phyloP scores from a whole-genome alignment of 352 stramenopile species.

The Pythium insidiosum region DNA sequence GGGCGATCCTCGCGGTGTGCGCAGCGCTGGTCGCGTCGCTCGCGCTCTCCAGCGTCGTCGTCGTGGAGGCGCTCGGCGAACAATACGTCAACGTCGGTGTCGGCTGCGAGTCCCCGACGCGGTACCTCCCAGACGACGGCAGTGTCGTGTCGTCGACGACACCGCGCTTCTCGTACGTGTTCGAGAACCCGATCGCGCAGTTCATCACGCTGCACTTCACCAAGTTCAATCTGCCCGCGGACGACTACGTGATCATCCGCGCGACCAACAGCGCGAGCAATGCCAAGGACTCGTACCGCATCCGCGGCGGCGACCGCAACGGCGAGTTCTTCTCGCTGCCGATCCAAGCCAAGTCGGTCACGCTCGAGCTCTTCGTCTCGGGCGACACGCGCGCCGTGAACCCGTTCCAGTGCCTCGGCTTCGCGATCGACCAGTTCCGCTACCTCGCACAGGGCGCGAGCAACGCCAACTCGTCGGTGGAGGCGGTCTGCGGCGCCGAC shows the following conservation, averaged over 20 bases:
- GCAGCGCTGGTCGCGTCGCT: too few species aligned
- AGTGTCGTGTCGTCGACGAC: constrained; percentile 13
- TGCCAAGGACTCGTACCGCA: constrained; percentile 25
- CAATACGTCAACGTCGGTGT: constrained; percentile 3
- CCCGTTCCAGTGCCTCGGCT: constrained; percentile 27
- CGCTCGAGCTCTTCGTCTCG: constrained; percentile 42
- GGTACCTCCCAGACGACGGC: neutral
- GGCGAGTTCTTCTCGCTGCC: constrained; percentile 28
- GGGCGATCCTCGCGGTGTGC: too few species aligned
- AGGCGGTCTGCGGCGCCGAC: constrained; percentile 54
- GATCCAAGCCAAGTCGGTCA: constrained; percentile 28
- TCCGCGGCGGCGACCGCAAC: constrained; percentile 18
- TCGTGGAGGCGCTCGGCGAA: neutral
- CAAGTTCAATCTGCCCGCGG: constrained; percentile 45
- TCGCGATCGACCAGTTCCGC: constrained; percentile 41
- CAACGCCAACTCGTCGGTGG: constrained; percentile 2
- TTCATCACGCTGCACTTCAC: constrained; percentile 64
- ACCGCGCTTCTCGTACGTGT: constrained; percentile 25
- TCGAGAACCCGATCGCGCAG: constrained; percentile 32
- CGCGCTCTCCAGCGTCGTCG: neutral
- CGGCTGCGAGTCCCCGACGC: neutral
- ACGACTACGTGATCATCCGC: constrained; percentile 46
- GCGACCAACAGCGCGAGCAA: constrained; percentile 18
- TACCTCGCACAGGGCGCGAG: constrained; percentile 19
- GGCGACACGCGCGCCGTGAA: constrained; percentile 8